Percentiles rank a stretch among this genome's conserved stretches.
These are phyloP conservation scores for Alternaria burnsii DNA, from an alignment of 2,329 filamentous ascomycete genomes.

Conservation along the genomic window DNA sequence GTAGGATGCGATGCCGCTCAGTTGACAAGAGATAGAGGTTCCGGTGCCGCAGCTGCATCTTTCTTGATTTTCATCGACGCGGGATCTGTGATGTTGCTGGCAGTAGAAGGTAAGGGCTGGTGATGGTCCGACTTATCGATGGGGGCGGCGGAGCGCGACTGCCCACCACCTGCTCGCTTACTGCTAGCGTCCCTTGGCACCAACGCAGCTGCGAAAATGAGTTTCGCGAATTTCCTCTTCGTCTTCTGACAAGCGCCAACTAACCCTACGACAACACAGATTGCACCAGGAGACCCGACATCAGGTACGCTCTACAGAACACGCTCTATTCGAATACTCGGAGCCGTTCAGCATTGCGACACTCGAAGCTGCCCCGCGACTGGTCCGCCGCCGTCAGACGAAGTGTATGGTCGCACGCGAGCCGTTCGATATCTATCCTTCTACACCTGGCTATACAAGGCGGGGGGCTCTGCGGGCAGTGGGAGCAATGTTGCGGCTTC, in stretches of 20 bases:
- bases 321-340: slow-evolving; percentile 15
- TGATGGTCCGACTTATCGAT: background rate
- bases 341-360: slow-evolving; percentile 28
- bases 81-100: background rate
- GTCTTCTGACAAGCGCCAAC: slow-evolving; percentile 37
- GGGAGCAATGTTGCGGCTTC: slow-evolving; percentile 25
- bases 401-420: slow-evolving; percentile 35
- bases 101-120: background rate
- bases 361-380: slow-evolving; percentile 20
- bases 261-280: slow-evolving; percentile 46
- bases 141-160: background rate
- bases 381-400: slow-evolving; percentile 16
- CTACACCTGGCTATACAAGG: slow-evolving; percentile 13
- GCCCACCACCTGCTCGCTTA: slow-evolving; percentile 14
- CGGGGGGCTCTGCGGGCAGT: slow-evolving; percentile 3
- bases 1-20: background rate
- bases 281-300: slow-evolving; percentile 49
- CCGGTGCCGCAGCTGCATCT: background rate
- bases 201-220: slow-evolving; percentile 21
- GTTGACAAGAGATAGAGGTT: fast-evolving
- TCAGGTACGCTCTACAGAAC: slow-evolving; percentile 41
- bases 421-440: slow-evolving; percentile 28
- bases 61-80: too few relatives aligned
- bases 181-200: slow-evolving; percentile 18
- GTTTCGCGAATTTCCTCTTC: slow-evolving; percentile 25